Evolutionary conservation across 768 basidiomycete genomes (phyloP).

Genomic region (Tulasnella sp.): DNA sequence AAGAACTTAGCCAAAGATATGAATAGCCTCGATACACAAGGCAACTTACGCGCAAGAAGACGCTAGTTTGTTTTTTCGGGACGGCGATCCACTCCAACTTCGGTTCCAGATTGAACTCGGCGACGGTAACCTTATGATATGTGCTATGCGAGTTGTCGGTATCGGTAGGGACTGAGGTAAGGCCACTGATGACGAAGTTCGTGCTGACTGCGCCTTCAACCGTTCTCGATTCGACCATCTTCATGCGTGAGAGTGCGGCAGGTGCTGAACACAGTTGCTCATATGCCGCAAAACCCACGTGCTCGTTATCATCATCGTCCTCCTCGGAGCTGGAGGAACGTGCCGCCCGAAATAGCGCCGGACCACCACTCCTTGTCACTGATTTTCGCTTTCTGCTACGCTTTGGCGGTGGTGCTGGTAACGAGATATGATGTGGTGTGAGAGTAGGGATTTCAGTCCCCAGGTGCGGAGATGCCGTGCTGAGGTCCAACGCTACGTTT

Average conservation of each 20-base stretch:
- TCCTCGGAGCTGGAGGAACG: not conserved
- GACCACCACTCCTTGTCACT: too few relatives aligned
- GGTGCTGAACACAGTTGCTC: not conserved
- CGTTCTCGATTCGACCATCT: not conserved
- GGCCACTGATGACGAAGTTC: slow-evolving; percentile 16
- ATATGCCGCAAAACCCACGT: not conserved
- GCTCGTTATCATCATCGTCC: not conserved
- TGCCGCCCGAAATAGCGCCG: too few relatives aligned
- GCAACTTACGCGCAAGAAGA: slow-evolving; percentile 6
- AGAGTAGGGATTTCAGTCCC: slow-evolving; percentile 17
- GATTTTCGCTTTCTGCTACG: not conserved
- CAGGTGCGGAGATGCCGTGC: slow-evolving; percentile 18
- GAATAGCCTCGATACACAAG: not conserved
- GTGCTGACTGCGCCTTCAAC: slow-evolving; percentile 14
- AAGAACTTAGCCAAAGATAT: not conserved
- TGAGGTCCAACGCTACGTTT: slow-evolving; percentile 15
- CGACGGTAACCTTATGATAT: slow-evolving; percentile 16
- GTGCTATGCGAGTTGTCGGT: not conserved
- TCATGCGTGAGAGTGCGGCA: not conserved
- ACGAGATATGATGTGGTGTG: not conserved
- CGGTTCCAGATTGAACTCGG: slow-evolving; percentile 11
- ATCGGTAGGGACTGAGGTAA: slow-evolving; percentile 22
- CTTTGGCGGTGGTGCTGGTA: not conserved
- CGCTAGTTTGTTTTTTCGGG: not conserved
- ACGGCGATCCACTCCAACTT: slow-evolving; percentile 17